Base-by-base conservation (phyloP, 1,139 yeast species). In the Scheffersomyces stambukii region DNA sequence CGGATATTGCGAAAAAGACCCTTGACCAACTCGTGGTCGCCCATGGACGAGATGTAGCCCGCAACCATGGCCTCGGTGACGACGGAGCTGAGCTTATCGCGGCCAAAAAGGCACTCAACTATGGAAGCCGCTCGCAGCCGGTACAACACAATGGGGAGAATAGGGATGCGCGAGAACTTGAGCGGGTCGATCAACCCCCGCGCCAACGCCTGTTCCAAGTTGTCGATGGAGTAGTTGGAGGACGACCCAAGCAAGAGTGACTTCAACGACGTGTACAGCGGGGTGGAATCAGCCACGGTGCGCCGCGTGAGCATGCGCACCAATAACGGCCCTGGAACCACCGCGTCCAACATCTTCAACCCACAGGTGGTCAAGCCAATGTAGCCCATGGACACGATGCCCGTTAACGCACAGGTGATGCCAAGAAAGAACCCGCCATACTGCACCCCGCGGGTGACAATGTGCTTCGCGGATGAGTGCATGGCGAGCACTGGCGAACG, bases 321-420 rank as follows among this genome's bases (percentile, higher is more conserved):
- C 8, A 64, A 46, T 7, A 64, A 33, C 3, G 58, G 57, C 4
- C 54, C 54, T 0, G 73, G 73, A 6, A 65, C 48, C 8, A 67
- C 34, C 27, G 53, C 46, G 29, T 62, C 66, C 57, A 65, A 50
- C 38, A 63, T 60, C 29, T 57, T 61, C 17, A 64, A 41, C 1
- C 73, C 72, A 37, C 64, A 54, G 1, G 66, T 51, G 0, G 71
- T 60, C 11, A 67, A 42, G 1, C 68, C 70, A 18, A 65, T 54
- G 37, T 64, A 63, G 0, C 68, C 66, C 58, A 64, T 53, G 3
- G 70, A 60, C 4, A 62, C 49, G 0, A 66, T 46, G 2, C 74
- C 74, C 0, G 71, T 60, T 8, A 60, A 48, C 2, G 70, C 71
- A 2, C 68, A 60, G 3, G 68, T 48, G 6, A 66, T 27, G 1